Base-by-base conservation (phyloP, 306 rosid genomes). In the Inga leiocalycina region DNA sequence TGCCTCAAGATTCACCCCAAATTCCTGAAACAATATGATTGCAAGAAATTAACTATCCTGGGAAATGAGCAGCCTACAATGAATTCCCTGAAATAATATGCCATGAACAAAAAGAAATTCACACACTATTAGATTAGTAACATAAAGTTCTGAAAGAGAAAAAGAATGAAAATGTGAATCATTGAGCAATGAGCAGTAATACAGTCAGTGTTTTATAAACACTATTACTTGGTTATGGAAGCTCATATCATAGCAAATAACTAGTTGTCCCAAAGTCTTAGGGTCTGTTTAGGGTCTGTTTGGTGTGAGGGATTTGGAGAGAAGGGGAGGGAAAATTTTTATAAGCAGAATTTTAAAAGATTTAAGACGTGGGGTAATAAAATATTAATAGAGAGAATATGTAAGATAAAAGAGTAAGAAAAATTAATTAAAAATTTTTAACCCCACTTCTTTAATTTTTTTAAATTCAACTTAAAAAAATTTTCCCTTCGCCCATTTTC, bases 1-100 rank as follows among this genome's bases (percentile, higher is more conserved):
- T 0, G 95, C 84, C 85, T 91, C 98, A 22, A 86, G 88, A 82
- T 90, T 82, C 69, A 92, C 80, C 79, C 97, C 94, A 75, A 91
- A 83, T 77, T 79, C 91, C 98, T 93, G 87, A 67, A 85, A 70
- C 45, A 82, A 30, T 54, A 9, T 37, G 48, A 76, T 80, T 80
- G 20, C 82, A 84, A 80, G 41, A 83, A 51, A 61, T 20, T 39
- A 52, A 61, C 62, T 66, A 85, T 70, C 75, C n/a, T 61, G 34
- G 67, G 48, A 77, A 41, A 74, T 6, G 16, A 51, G 41, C 41
- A 81, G 68, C 68, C 56, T 15, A 67, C 49, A 59, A n/a, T 54
- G 54, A 69, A 66, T 64, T 56, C 66, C 54, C 57, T 37, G n/a
- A 57, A 51, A 78, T 1, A 13, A 12, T 4, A 37, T 37, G 41